Evolutionary conservation across 2,329 filamentous ascomycete species (phyloP), one percentile per base, ranked within the genome.

Genomic region (Blastomyces silverae): DNA sequence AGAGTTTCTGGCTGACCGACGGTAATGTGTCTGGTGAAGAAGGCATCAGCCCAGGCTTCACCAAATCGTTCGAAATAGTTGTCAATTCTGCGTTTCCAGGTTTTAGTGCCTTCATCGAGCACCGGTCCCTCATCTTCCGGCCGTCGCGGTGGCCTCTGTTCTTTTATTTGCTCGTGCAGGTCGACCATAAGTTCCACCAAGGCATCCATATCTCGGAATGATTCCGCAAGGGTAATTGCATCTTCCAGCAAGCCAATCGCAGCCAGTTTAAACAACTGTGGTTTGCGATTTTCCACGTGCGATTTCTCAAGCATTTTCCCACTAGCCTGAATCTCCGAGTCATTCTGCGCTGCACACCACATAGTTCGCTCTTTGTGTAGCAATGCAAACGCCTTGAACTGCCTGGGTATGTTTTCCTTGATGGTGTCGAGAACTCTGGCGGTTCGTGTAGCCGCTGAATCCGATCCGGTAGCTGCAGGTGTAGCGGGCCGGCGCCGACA

Each of bases 21-120:
- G 44, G 84, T 81, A 63, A 97, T 87, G 64, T 93, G 82, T 67
- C 88, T 87, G 65, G 90, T 85, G 75, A 96, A 97, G 67, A 91
- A 89, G 0, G 91, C 89, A 70, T 85, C 83, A 3, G 82, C 82
- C 82, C 82, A 85, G 22, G 71, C 68, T 59, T 79, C 77, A 8
- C 81, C 82, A 67, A 83, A 84, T 64, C 75, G 79, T 28, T 77
- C 73, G 67, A 84, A 85, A 66, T 82, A 83, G 15, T 72, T 72
- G 17, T 78, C 74, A 44, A 81, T 77, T 63, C 75, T 76, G 44
- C 72, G 44, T 28, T 61, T 60, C 60, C 63, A 68, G 10, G 61
- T 72, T 50, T 73, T 69, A 8, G 75, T 69, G 52, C 77, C 73
- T 44, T 69, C 71, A 34, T 72, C 68, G 42, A 70, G 65, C 46